Base-by-base conservation (phyloP, 176 grass and related monocot genomes). In the Ensete glaucum region DNA sequence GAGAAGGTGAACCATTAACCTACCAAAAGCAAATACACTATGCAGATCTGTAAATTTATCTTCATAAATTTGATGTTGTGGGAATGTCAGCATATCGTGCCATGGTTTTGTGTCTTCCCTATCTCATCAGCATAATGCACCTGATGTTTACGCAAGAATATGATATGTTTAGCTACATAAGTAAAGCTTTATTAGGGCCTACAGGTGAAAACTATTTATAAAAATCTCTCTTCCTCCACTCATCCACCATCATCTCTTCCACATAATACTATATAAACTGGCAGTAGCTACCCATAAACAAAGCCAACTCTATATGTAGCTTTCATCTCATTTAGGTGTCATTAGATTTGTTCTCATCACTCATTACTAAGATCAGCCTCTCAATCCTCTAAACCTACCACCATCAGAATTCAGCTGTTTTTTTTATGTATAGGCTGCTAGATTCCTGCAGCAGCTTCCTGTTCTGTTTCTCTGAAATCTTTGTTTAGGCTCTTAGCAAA, bases 251-350 rank as follows among this genome's bases (percentile, higher is more conserved):
- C 64, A 23, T 13, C 23, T 14, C 23, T 29, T 21, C 64, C 20
- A 29, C 64, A 29, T 29, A 67, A 43, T 67, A 67, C 11, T 67
- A 26, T 34, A 15, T 67, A 2, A 34, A 43, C 4, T 43, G 34
- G 34, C 34, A 6, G 3, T 34, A 25, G 13, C 11, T 13, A 7
- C 11, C 27, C 24, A 23, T 67, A 26, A 67, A 43, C 15, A 67
- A 67, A 26, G 21, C 10, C 24, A 43, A 26, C 21, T 17, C 26
- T 43, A 12, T 7, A 15, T 67, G 11, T 17, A 67, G 13, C 11
- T 67, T 43, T 12, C 64, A 43, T 67, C 43, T 67, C 64, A 67
- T 67, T 67, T 67, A 27, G 24, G 23, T 67, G 24, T 67, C 26
- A 43, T 67, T 34, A 15, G 24, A 67, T 25, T 67, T 67, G 24